Evolutionary conservation across 169 alveolate genomes (phyloP).

Genomic region (Plasmodium coatneyi): DNA sequence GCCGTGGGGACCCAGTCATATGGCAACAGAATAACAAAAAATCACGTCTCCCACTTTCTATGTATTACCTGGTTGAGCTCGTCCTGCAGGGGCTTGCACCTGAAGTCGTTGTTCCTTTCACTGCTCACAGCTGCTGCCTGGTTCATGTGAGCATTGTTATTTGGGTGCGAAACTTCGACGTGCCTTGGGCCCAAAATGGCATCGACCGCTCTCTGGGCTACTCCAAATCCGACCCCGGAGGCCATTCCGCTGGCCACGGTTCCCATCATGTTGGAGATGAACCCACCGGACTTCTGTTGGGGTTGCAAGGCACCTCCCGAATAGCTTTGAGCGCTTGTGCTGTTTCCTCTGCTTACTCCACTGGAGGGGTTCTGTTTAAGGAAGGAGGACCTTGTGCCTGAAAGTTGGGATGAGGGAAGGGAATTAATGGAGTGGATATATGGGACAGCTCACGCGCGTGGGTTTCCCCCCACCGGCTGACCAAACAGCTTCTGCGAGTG

Average conservation of each 20-base stretch:
- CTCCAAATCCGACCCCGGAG: slow-evolving; percentile 78
- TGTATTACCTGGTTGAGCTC: slow-evolving; percentile 66
- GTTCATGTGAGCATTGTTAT: slow-evolving; percentile 44
- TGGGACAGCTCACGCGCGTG: neutral
- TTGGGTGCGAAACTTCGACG: slow-evolving; percentile 62
- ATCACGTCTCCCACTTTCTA: neutral
- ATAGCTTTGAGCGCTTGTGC: slow-evolving; percentile 47
- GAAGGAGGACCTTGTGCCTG: slow-evolving; percentile 63
- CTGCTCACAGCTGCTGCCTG: slow-evolving; percentile 52
- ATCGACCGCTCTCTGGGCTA: slow-evolving; percentile 77
- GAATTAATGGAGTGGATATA: neutral
- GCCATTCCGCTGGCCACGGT: slow-evolving; percentile 78
- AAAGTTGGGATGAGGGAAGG: neutral
- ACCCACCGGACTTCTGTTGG: slow-evolving; percentile 36
- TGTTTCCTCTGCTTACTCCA: slow-evolving; percentile 39
- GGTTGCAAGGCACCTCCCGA: slow-evolving; percentile 63
- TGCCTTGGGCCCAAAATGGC: slow-evolving; percentile 74
- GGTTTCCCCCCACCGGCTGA: neutral
- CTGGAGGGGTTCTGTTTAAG: slow-evolving; percentile 18
- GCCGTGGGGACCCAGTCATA: neutral
- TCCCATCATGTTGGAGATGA: slow-evolving; percentile 75
- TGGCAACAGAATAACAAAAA: neutral
- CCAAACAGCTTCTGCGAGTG: neutral
- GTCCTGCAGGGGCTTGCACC: slow-evolving; percentile 41
- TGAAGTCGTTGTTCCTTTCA: slow-evolving; percentile 30